Percentiles rank a stretch among this genome's conserved stretches.
Evolutionary conservation across 305 asterid species (phyloP).

Genomic region (Rubia occidens): DNA sequence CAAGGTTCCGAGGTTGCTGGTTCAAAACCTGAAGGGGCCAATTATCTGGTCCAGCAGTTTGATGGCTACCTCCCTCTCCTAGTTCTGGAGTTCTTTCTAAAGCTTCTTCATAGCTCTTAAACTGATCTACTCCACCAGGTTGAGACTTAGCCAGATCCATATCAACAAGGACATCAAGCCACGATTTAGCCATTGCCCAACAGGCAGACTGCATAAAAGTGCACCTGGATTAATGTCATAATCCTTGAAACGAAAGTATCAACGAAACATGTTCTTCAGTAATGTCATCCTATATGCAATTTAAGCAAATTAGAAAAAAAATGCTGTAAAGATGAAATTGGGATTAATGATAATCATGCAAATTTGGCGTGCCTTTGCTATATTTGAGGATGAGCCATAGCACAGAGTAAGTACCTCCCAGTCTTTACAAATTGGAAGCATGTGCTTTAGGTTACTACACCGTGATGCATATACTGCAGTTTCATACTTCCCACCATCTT

Average conservation of each 20-base stretch:
- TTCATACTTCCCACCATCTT: slow-evolving; percentile 89
- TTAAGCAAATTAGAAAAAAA: not conserved
- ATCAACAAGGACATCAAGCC: slow-evolving; percentile 96
- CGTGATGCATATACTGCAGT: slow-evolving; percentile 82
- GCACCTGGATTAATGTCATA: slow-evolving; percentile 1
- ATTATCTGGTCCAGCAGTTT: slow-evolving; percentile 48
- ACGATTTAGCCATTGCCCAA: slow-evolving; percentile 98
- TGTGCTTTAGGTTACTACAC: slow-evolving; percentile 83
- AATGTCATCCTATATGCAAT: slow-evolving; percentile 2
- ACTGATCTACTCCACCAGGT: slow-evolving; percentile 51
- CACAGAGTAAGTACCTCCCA: slow-evolving; percentile 63
- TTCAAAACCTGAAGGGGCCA: slow-evolving; percentile 92
- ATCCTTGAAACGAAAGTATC: not conserved
- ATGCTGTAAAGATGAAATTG: not conserved
- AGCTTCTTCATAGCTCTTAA: slow-evolving; percentile 70
- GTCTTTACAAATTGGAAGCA: slow-evolving; percentile 85
- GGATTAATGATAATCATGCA: not conserved
- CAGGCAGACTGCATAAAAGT: slow-evolving; percentile 82
- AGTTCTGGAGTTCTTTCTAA: slow-evolving; percentile 58
- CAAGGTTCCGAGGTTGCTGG: slow-evolving; percentile 81
- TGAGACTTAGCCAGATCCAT: slow-evolving; percentile 47
- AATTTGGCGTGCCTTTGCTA: not conserved
- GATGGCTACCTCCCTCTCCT: slow-evolving; percentile 47
- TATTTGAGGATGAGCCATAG: not conserved
- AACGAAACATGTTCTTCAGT: not conserved